Base-by-base conservation (phyloP, 768 basidiomycete species). In the Pleurotus platypus region DNA sequence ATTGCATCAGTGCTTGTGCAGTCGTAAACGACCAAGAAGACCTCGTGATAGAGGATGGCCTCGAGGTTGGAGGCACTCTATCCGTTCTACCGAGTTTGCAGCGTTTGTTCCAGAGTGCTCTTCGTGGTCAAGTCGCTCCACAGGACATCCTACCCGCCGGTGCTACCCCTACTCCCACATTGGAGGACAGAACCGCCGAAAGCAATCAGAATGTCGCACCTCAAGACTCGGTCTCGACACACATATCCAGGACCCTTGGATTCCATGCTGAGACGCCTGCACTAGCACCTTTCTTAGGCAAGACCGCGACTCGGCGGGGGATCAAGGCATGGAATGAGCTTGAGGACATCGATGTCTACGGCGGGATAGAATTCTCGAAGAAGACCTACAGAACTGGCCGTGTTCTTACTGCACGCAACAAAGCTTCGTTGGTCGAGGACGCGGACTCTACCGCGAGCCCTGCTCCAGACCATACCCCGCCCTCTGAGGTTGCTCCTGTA, bases 1-100 rank as follows among this genome's bases (percentile, higher is more conserved):
- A 79, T 49, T 83, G 81, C 57, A 77, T 82, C 5, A 71, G 74
- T 45, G 77, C 78, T 4, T 82, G 82, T 66, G 76, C 79, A 5
- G 70, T 75, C 13, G 60, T 69, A 4, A 76, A 78, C 51, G 59
- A 54, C 20, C 27, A 59, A 4, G 48, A 49, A 20, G 55, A 30
- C 15, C 20, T 37, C 13, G 46, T 42, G 54, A 56, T 46, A 4
- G 66, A 70, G 35, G 62, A 61, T 16, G 81, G 81, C 9, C 68
- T 70, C 18, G 78, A 81, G 60, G 78, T 81, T 38, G 75, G 75
- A 16, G 75, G 75, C 22, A 69, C 75, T 11, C 66, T 64, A 15
- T 77, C 77, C 6, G 67, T 79, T 20, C 64, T 79, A 26, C 79
- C 80, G 5, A 78, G 78, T 4, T 66, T 83, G 15, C 75, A 74